These are phyloP conservation scores for Colletotrichum navitas DNA, from an alignment of 2,329 filamentous ascomycete genomes.

Conservation along the genomic window DNA sequence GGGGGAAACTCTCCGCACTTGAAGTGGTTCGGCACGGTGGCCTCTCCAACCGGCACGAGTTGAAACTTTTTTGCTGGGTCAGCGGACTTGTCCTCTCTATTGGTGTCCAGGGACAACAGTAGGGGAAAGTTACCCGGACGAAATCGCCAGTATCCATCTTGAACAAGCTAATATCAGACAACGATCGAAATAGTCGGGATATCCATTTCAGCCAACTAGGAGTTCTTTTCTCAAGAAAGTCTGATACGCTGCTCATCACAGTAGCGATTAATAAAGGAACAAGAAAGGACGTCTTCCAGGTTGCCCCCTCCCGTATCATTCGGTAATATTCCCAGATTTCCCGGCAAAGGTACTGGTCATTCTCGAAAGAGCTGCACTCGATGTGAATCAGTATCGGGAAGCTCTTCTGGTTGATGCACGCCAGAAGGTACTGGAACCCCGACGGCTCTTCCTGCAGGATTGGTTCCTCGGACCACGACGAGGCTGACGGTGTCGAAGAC, in stretches of 20 bases:
- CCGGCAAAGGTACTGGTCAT: conserved; percentile 24
- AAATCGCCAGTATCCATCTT: conserved; percentile 18
- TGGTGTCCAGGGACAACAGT: too few species aligned
- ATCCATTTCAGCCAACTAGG: not conserved
- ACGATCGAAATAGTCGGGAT: not conserved
- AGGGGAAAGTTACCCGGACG: conserved; percentile 3
- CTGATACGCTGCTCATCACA: not conserved
- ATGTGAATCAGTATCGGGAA: not conserved
- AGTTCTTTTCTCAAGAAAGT: not conserved
- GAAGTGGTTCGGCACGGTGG: not conserved
- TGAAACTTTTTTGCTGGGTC: conserved; percentile 3
- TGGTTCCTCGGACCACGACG: not conserved
- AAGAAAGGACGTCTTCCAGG: conserved; percentile 14
- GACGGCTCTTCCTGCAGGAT: not conserved
- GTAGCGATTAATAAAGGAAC: not conserved
- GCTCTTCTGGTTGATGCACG: conserved; percentile 17
- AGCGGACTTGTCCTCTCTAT: not conserved
- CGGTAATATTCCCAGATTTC: not conserved
- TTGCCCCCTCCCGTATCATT: not conserved
- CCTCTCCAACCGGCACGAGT: conserved; percentile 18
- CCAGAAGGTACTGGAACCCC: not conserved
- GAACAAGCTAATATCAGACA: conserved; percentile 1
- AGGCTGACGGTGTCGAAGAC: not conserved
- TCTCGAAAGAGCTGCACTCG: not conserved
- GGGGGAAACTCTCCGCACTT: conserved; percentile 3